phyloP scores from a whole-genome alignment of 805 yeast species.

The Ogataea philodendri region DNA sequence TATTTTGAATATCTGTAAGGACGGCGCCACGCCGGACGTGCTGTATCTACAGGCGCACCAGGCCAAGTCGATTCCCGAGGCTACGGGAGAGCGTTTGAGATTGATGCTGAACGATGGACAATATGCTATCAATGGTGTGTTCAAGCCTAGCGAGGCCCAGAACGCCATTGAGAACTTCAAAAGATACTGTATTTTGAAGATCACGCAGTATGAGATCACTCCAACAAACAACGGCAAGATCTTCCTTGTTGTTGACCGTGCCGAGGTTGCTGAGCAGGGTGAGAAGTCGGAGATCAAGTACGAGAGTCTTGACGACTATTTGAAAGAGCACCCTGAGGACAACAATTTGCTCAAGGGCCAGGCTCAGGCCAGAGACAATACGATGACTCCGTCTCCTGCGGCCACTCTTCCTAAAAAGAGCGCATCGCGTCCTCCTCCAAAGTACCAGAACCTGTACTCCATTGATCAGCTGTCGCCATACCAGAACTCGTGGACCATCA shows the following conservation, averaged over 20 bases:
- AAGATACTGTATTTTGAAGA: constrained; percentile 26
- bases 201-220: constrained; percentile 24
- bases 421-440: constrained; percentile 21
- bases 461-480: constrained; percentile 90
- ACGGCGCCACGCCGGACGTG: constrained; percentile 20
- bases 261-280: constrained; percentile 35
- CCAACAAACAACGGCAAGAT: constrained; percentile 30
- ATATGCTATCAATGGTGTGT: constrained; percentile 49
- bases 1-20: constrained; percentile 25
- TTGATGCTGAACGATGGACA: constrained; percentile 53
- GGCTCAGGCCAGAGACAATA: constrained; percentile 11
- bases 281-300: constrained; percentile 28
- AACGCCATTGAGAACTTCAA: constrained; percentile 30
- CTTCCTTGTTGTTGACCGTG: constrained; percentile 30
- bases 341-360: constrained; percentile 30
- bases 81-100: constrained; percentile 42
- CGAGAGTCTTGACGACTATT: constrained; percentile 50
- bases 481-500: constrained; percentile 87
- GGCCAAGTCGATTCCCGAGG: constrained; percentile 35
- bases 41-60: constrained; percentile 33
- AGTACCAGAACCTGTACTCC: constrained; percentile 52
- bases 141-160: constrained; percentile 43
- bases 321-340: constrained; percentile 57
- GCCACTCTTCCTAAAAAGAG: constrained; percentile 15
- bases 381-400: constrained; percentile 21